These are phyloP conservation scores for Thielaviopsis populi DNA, from an alignment of 2,329 filamentous ascomycete species.

Conservation along the genomic window DNA sequence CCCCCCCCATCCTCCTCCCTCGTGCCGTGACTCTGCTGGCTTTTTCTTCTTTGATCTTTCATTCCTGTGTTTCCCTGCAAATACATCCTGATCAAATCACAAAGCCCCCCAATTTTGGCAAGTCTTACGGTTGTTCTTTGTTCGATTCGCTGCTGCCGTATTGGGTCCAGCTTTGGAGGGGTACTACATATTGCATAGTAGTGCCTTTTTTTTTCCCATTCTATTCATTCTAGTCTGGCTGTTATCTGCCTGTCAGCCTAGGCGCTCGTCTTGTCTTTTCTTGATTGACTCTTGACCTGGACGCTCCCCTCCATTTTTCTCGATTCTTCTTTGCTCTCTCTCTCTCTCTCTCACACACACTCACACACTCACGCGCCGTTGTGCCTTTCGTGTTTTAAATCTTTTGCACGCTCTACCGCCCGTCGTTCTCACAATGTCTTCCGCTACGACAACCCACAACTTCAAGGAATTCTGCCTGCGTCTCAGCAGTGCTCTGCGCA, in stretches of 20 bases:
- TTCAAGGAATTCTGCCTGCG: slow-evolving; percentile 32
- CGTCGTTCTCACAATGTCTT: slow-evolving; percentile 10
- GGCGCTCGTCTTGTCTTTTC: not conserved
- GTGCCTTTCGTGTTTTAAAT: not conserved
- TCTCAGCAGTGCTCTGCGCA: slow-evolving; percentile 30
- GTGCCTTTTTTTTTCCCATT: not conserved
- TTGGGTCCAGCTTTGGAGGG: not conserved
- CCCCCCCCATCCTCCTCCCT: no score
- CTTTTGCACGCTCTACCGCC: not conserved
- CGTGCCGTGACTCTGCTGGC: no score
- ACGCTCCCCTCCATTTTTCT: no score
- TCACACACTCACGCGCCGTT: not conserved
- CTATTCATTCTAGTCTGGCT: no score
- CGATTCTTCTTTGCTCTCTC: no score
- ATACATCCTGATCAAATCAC: not conserved
- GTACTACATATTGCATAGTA: not conserved
- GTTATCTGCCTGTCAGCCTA: not conserved
- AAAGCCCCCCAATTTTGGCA: not conserved
- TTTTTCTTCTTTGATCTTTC: not conserved
- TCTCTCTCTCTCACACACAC: no score
- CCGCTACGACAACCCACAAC: slow-evolving; percentile 22
- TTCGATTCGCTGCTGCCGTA: not conserved
- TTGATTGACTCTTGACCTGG: no score
- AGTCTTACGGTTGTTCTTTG: not conserved
- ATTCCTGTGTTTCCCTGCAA: not conserved